A percentile compares a stretch with the other conserved stretches of the same genome.
These are phyloP conservation scores for Hortiboletus campestris DNA, from an alignment of 768 basidiomycete species.

Conservation along the genomic window DNA sequence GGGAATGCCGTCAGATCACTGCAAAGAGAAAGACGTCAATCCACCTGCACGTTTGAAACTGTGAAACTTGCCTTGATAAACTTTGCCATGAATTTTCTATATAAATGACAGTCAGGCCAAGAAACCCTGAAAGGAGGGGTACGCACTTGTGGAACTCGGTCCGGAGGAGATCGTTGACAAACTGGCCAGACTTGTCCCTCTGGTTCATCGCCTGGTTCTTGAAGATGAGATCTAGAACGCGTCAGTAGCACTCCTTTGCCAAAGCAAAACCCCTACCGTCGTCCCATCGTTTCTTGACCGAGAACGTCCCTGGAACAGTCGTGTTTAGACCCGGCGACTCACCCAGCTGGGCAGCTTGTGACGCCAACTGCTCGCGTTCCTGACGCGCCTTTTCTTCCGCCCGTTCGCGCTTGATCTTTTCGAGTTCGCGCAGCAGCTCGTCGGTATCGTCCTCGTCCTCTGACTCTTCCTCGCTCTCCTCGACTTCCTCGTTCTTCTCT, in stretches of 20 bases:
- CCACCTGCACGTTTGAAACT: neutral
- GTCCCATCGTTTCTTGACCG: conserved; percentile 94
- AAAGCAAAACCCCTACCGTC: conserved; percentile 57
- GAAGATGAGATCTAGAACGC: conserved; percentile 82
- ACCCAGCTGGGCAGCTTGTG: conserved; percentile 66
- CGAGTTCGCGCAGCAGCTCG: conserved; percentile 92
- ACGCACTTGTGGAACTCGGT: conserved; percentile 92
- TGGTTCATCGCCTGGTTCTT: conserved; percentile 90
- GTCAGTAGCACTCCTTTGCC: neutral
- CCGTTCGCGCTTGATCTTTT: conserved; percentile 95
- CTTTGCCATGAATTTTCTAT: conserved; percentile 88
- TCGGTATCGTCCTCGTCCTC: conserved; percentile 73
- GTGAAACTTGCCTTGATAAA: conserved; percentile 69
- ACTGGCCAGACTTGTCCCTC: conserved; percentile 67
- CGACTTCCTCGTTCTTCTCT: conserved; percentile 32
- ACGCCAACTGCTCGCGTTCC: conserved; percentile 72
- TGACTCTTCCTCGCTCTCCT: conserved; percentile 52
- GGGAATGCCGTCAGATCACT: conserved; percentile 4
- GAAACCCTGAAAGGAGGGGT: neutral
- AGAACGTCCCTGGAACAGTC: conserved; percentile 77
- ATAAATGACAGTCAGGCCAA: conserved; percentile 8
- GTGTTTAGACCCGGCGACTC: conserved; percentile 72
- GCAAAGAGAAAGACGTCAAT: neutral
- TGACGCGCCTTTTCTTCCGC: conserved; percentile 87
- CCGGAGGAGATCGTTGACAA: conserved; percentile 93